Percentiles rank a stretch among this genome's conserved stretches.
These are phyloP conservation scores for Euphorbia celastroides DNA, from an alignment of 441 rosid species.

Conservation along the genomic window DNA sequence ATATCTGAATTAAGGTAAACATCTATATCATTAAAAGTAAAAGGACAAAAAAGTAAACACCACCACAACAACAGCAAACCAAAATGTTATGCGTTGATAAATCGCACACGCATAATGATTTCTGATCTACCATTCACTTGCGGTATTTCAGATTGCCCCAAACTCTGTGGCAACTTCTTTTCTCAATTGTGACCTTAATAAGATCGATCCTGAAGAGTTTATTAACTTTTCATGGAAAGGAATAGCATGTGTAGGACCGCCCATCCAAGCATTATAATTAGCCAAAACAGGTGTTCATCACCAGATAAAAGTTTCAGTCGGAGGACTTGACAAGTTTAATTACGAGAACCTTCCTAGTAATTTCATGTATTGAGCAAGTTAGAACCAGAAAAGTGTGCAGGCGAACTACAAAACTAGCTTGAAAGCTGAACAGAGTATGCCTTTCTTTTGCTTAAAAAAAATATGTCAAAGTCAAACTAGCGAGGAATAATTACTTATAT, in stretches of 20 bases:
- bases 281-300: background rate
- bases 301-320: background rate
- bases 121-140: background rate
- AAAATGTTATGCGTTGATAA: background rate
- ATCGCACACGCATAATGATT: background rate
- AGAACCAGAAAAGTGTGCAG: background rate
- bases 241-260: background rate
- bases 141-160: background rate
- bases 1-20: background rate
- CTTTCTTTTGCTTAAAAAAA: background rate
- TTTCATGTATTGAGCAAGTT: background rate
- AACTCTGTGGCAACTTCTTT: slow-evolving; percentile 1
- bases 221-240: background rate
- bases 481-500: background rate
- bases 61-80: background rate
- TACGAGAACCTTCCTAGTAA: background rate
- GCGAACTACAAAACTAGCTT: background rate
- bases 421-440: background rate
- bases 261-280: background rate
- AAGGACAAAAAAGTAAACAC: background rate
- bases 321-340: background rate
- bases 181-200: background rate
- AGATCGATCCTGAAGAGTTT: background rate
- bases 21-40: background rate
- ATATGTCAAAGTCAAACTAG: too few relatives aligned